These are phyloP conservation scores for Gigaspora rosea DNA, from an alignment of 192 early-diverging fungal genomes.

Conservation along the genomic window DNA sequence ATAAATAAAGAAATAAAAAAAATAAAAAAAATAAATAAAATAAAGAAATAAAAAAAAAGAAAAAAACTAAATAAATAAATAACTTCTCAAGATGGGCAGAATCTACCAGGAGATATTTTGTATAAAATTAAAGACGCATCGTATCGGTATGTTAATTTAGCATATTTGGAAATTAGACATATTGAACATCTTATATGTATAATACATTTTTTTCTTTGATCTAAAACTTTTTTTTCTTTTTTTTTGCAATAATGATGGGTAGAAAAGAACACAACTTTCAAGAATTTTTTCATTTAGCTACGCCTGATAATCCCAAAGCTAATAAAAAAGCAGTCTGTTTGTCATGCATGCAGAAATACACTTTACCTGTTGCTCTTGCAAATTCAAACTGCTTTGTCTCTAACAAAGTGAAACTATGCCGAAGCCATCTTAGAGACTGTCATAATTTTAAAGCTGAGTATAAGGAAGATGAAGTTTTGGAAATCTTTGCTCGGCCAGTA, in stretches of 20 bases:
- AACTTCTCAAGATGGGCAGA: too few species aligned
- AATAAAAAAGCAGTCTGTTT: conserved; percentile 11
- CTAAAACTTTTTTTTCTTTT: too few species aligned
- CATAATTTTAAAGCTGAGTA: conserved; percentile 5
- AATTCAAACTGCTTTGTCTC: conserved; percentile 1
- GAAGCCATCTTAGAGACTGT: background rate
- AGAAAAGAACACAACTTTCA: background rate
- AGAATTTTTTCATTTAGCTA: background rate
- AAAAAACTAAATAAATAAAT: too few species aligned
- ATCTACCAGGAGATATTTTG: too few species aligned
- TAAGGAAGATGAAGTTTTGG: background rate
- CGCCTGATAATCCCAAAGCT: background rate
- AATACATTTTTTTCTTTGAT: too few species aligned
- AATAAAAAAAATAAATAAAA: too few species aligned
- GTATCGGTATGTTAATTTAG: too few species aligned
- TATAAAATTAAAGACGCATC: too few species aligned
- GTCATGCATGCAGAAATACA: background rate
- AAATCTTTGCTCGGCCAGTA: background rate
- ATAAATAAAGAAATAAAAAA: too few species aligned
- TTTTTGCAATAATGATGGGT: background rate
- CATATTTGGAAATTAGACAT: too few species aligned
- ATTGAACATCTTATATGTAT: too few species aligned
- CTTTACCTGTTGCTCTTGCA: background rate
- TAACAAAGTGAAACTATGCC: conserved; percentile 11
- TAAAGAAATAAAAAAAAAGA: too few species aligned